phyloP scores from a whole-genome alignment of 2,329 filamentous ascomycete genomes.

The Fusarium pseudonygamai region DNA sequence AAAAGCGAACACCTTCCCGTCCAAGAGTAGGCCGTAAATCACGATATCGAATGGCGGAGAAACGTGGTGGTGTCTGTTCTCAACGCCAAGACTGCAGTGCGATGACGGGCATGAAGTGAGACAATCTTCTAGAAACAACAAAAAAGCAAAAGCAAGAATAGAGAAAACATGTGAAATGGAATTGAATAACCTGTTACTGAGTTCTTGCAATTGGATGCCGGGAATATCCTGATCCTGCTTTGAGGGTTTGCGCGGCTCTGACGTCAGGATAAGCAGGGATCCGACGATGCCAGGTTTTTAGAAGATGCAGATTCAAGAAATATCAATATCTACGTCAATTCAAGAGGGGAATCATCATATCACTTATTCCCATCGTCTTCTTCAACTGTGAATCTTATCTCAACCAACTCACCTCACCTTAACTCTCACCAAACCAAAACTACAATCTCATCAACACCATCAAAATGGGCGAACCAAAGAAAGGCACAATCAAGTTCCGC shows the following conservation, averaged over 20 bases:
- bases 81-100: not conserved
- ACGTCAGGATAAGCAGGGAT: conserved; percentile 42
- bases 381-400: not conserved
- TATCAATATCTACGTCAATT: conserved; percentile 30
- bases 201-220: conserved; percentile 7
- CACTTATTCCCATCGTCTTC: not conserved
- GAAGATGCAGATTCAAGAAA: conserved; percentile 16
- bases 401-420: not conserved
- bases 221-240: conserved; percentile 23
- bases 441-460: not conserved
- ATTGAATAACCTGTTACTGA: conserved; percentile 1
- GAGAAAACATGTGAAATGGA: not conserved
- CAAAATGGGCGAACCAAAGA: conserved; percentile 36
- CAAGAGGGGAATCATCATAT: not conserved
- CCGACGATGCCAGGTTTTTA: conserved; percentile 40
- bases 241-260: conserved; percentile 35
- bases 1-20: conserved; percentile 12
- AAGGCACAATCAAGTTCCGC: conserved; percentile 46
- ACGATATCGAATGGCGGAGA: not conserved
- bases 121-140: not conserved
- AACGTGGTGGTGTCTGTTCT: conserved; percentile 30
- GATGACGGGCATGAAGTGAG: not conserved
- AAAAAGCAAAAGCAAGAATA: not conserved
- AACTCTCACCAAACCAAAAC: not conserved
- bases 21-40: not conserved